A percentile compares a stretch with the other conserved stretches of the same genome.
These are phyloP conservation scores for Filobasidium uniguttulatum DNA, from an alignment of 1,284 basidiomycete genomes.

Conservation along the genomic window DNA sequence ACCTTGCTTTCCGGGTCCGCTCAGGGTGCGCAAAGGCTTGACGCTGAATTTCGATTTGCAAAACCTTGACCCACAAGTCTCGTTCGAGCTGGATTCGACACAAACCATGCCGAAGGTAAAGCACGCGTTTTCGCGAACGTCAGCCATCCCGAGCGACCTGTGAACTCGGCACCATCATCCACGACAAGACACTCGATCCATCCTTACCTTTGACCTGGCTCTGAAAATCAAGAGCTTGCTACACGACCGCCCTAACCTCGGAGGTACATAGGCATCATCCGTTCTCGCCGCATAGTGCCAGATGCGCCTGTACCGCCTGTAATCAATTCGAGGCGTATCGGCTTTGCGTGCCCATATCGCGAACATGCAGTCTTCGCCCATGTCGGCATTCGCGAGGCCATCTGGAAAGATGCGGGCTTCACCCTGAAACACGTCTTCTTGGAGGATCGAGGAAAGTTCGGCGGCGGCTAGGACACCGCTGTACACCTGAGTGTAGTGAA, in stretches of 20 bases:
- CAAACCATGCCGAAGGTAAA: no score
- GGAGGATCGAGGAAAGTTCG: conserved; percentile 22
- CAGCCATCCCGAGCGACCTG: neutral
- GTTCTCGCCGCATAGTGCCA: neutral
- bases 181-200: neutral
- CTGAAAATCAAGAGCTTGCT: conserved; percentile 26
- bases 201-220: conserved; percentile 32
- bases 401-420: conserved; percentile 31
- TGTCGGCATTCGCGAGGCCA: conserved; percentile 29
- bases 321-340: no score
- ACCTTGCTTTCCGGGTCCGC: conserved; percentile 19
- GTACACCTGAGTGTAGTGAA: conserved; percentile 24
- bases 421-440: conserved; percentile 16
- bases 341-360: conserved; percentile 23
- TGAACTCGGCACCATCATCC: neutral
- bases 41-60: conserved; percentile 35
- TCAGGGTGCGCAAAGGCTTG: conserved; percentile 22
- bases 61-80: conserved; percentile 36
- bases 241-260: conserved; percentile 20
- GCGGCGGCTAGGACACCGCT: conserved; percentile 31
- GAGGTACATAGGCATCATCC: conserved; percentile 11
- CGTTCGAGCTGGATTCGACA: conserved; percentile 31
- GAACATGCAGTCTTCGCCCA: conserved; percentile 32
- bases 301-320: conserved; percentile 21
- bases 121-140: no score